Base-by-base conservation (phyloP, 2,329 filamentous ascomycete species). In the Piedraia hortae region DNA sequence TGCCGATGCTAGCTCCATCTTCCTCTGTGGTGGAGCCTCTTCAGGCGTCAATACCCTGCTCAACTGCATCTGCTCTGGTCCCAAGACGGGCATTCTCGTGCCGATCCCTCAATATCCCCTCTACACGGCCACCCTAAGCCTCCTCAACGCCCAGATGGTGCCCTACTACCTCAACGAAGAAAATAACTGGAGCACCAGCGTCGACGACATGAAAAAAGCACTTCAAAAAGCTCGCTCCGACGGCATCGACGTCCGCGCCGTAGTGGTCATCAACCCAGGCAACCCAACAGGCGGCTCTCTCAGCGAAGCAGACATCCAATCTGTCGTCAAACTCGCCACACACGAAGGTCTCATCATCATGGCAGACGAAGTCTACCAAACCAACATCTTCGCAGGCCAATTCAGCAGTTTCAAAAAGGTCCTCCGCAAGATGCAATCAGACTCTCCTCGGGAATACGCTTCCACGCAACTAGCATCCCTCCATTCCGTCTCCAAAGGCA, bases 311-410 rank as follows among this genome's bases (percentile, higher is more conserved):
- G 77, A 91, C 39, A 67, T 97, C 45, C 65, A 69, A 38, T 58
- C 60, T 22, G 74, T 93, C n/a, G 59, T 93, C 34, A 64, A 85
- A 31, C 71, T 91, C 31, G 82, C 85, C 17, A 68, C 66, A 13
- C 58, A 80, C 45, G 65, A 91, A 55, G 64, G 69, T 35, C 59
- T 97, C 12, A 78, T 93, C 25, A 56, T 93, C 32, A 62, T 97
- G 38, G 85, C 85, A 23, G 85, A 97, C 41, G 85, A 97, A 49
- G 85, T 97, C 16, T 97, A 97, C 62, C 85, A 97, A 53, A 93
- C 85, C 42, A 97, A 97, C 48, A 73, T 97, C 36, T 97, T 97
- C 51, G 54, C 72, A 29, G 85, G 85, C 46, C 59, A 82, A 44
- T 97, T 97, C 56, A 65, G 74, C 51, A 88, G 74, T 39, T 93